These are phyloP conservation scores for Monilinia fructicola DNA, from an alignment of 2,329 filamentous ascomycete species.

Conservation along the genomic window DNA sequence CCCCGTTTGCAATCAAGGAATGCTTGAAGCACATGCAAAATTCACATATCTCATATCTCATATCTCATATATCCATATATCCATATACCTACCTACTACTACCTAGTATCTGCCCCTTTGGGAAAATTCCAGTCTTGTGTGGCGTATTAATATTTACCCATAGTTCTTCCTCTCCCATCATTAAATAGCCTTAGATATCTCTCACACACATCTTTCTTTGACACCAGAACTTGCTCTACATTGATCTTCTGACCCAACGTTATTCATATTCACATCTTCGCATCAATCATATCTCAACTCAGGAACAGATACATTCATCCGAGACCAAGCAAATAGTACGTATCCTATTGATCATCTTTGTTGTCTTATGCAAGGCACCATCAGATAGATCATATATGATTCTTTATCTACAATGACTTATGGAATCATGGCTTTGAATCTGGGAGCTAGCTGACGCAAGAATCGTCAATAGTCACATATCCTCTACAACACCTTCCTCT, in stretches of 20 bases:
- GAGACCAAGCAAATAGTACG: constrained; percentile 14
- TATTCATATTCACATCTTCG: not conserved
- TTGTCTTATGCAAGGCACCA: constrained; percentile 26
- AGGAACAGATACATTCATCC: not conserved
- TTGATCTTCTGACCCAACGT: constrained; percentile 11
- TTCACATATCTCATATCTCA: constrained; percentile 18
- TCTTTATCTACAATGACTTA: not conserved
- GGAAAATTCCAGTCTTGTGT: not conserved
- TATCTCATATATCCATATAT: not conserved
- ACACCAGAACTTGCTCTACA: constrained; percentile 8
- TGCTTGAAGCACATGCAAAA: constrained; percentile 17
- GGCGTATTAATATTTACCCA: not conserved
- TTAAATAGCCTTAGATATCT: constrained; percentile 10
- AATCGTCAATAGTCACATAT: not conserved
- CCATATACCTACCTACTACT: not conserved
- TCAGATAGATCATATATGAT: not conserved
- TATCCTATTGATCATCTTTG: constrained; percentile 1
- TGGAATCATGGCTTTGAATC: not conserved
- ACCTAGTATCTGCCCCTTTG: not conserved
- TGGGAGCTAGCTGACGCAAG: not conserved
- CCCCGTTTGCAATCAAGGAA: constrained; percentile 19
- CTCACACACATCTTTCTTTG: not conserved
- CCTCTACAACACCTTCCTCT: constrained; percentile 30
- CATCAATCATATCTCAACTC: not conserved
- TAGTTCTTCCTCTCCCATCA: constrained; percentile 14